Evolutionary conservation across 176 grass and related monocot genomes (phyloP), one percentile per base, ranked within the genome.

Genomic region (Carex parvula): DNA sequence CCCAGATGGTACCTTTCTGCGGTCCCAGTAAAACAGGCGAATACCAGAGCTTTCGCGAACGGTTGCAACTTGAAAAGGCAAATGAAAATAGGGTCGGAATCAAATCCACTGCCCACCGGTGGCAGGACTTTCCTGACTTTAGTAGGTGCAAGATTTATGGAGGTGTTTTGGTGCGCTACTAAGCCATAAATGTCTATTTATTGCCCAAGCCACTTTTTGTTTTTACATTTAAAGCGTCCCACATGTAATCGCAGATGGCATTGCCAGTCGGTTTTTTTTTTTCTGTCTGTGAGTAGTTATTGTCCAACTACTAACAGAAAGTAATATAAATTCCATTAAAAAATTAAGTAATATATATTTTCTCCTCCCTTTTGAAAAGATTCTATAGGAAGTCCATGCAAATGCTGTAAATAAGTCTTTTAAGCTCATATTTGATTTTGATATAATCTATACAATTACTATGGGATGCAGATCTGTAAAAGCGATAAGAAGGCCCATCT

Each of bases 241-340:
- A 77, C 73, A 77, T 77, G 73, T 33, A 76, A 56, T 55, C 12
- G 12, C 46, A 55, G 48, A 72, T 48, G 69, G 3, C 41, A 56
- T 14, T 30, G 22, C 21, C 50, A 44, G 56, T 62, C 57, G 44
- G 57, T 62, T 55, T 11, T 55, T 21, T 44, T 70, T 81, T 81
- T 44, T 44, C 77, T 63, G 24, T 63, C 58, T 63, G 18, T 81
- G 57, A 81, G 79, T 81, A 79, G 52, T 80, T 18, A 80, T 80
- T 80, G 37, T 30, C 32, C 79, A 82, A 82, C 61, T 50, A 24
- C 37, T 33, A 29, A 22, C 70, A 75, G 14, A 77, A 70, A 33
- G 24, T 56, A 54, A 77, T 32, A 56, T 24, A 55, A 77, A 50
- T 24, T 24, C 14, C 20, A 22, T 22, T 70, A 0, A 70, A 44